Evolutionary conservation across 2,329 filamentous ascomycete genomes (phyloP).

Genomic region (Cytospora schulzeri): DNA sequence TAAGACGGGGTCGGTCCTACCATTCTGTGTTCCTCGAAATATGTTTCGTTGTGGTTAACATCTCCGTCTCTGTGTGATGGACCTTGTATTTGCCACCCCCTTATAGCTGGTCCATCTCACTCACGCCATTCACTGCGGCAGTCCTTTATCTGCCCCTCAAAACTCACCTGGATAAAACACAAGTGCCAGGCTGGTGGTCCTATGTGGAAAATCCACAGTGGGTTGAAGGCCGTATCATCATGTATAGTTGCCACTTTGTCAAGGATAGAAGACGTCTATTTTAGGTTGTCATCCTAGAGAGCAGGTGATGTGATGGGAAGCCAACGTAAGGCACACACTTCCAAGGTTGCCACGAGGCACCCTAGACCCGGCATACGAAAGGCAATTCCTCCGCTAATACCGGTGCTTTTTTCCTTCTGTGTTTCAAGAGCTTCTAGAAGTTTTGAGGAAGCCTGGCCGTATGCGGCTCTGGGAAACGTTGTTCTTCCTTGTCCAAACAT

Average conservation of each 20-base stretch:
- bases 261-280: not conserved
- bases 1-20: not conserved
- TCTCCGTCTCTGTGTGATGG: not conserved
- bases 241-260: no score
- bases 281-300: not conserved
- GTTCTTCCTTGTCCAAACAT: no score
- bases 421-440: not conserved
- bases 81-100: not conserved
- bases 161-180: accelerated
- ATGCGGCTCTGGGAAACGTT: no score
- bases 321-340: not conserved
- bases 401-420: no score
- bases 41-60: not conserved
- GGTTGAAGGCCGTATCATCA: not conserved
- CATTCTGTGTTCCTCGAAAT: not conserved
- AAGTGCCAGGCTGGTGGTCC: not conserved
- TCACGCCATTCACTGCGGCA: not conserved
- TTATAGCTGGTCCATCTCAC: not conserved
- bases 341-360: not conserved
- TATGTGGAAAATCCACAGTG: not conserved
- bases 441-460: not conserved
- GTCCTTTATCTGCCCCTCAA: not conserved
- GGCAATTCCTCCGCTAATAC: not conserved
- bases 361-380: not conserved
- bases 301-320: not conserved